Base-by-base conservation (phyloP, 1,139 yeast species). In the Zygoascus hellenicus region DNA sequence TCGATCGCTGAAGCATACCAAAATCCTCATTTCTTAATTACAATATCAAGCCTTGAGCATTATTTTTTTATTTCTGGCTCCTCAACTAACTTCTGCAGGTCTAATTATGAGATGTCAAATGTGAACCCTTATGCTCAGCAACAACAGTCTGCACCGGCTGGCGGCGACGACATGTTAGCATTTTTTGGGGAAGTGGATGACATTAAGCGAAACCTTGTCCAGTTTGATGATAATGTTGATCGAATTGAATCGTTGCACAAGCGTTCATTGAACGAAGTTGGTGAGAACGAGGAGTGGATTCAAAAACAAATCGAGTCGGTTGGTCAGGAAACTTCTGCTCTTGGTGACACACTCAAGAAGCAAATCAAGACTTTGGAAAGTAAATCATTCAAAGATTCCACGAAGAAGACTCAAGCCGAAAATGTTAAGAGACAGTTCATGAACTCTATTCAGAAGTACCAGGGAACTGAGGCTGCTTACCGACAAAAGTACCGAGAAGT, bases 331-430 rank as follows among this genome's bases (percentile, higher is more conserved):
- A 87, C 96, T 4, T 78, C 86, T 45, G 78, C 85, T 47, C 74
- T 88, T 58, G 95, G 92, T 59, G 76, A 77, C 58, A 76, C 77
- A 54, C 78, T 92, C 65, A 88, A 87, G 65, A 69, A 74, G 51
- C 77, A 89, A 59, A 84, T 92, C 64, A 86, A 87, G 66, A 72
- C 77, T 53, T 81, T 86, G 42, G 95, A 88, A 67, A 78, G 81
- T 50, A 79, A 77, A 47, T 83, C 87, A 49, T 76, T 80, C 57
- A 58, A 62, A 36, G 96, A 89, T 69, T 72, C 78, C 48, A 85
- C 95, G 58, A 88, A 88, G 69, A 80, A 80, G 63, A 87, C 85
- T 50, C 98, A 92, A 71, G 95, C 95, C 42, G 96, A 89, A 65
- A 84, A 85, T 62, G 78, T 86, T 51, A 84, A 95, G 72, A 82